These are phyloP conservation scores for Lyophyllum decastes DNA, from an alignment of 768 basidiomycete species.

Conservation along the genomic window DNA sequence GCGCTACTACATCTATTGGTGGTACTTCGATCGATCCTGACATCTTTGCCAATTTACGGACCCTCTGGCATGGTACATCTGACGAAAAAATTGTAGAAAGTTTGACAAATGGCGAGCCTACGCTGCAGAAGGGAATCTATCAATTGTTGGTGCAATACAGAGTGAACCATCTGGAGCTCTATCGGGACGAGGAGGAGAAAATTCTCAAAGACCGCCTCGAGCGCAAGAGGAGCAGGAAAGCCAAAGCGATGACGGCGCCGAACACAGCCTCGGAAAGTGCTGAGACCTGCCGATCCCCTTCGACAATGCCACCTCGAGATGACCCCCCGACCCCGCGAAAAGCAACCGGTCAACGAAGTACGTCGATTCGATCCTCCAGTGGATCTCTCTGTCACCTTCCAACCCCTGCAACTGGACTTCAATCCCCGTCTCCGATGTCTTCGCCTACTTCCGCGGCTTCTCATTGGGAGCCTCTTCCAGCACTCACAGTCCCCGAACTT, in stretches of 20 bases:
- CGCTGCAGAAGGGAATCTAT: conserved; percentile 97
- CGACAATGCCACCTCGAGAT: conserved; percentile 51
- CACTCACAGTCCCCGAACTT: conserved; percentile 64
- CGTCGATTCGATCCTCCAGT: conserved; percentile 22
- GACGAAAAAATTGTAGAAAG: conserved; percentile 74
- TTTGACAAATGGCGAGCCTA: conserved; percentile 66
- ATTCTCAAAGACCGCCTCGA: conserved; percentile 35
- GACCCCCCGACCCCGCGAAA: conserved; percentile 65
- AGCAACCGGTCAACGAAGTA: conserved; percentile 37
- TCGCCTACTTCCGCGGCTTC: conserved; percentile 28
- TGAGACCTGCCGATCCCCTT: conserved; percentile 28
- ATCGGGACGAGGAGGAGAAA: conserved; percentile 67
- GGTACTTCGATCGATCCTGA: conserved; percentile 76
- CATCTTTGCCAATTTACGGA: conserved; percentile 86
- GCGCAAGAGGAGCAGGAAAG: conserved; percentile 35
- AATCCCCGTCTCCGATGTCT: conserved; percentile 23
- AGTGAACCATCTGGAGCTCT: conserved; percentile 69
- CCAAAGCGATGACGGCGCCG: conserved; percentile 22
- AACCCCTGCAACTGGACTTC: conserved; percentile 16
- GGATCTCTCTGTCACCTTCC: conserved; percentile 7
- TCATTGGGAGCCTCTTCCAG: conserved; percentile 35
- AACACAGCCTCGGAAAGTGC: conserved; percentile 24
- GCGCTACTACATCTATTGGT: conserved; percentile 70
- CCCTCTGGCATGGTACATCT: conserved; percentile 84
- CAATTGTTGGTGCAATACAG: conserved; percentile 87